Conservation (phyloP, 2,329 filamentous ascomycete genomes). For the Zymoseptoria pseudotritici region DNA sequence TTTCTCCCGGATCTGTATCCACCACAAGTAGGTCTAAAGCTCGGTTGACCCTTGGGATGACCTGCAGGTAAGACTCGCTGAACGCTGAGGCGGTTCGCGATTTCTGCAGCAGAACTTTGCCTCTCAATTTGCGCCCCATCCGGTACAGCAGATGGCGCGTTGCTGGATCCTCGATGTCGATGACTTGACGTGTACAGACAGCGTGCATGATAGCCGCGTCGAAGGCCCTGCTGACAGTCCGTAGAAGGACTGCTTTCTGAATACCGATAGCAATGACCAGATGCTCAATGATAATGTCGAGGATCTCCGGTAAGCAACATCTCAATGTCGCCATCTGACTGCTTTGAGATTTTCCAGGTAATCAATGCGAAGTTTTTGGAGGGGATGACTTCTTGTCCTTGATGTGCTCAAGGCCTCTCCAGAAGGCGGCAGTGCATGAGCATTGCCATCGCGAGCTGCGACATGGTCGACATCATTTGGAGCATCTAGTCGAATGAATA, state of each 20-base stretch:
- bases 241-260: constrained; percentile 2
- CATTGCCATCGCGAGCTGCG: too few relatives aligned
- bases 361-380: too few relatives aligned
- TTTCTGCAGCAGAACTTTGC: neutral
- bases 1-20: too few relatives aligned
- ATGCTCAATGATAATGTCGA: neutral
- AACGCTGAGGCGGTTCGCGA: neutral
- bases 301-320: neutral
- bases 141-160: neutral
- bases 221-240: constrained; percentile 3
- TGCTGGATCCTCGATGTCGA: neutral
- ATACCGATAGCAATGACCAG: constrained; percentile 4
- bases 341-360: too few relatives aligned
- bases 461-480: too few relatives aligned
- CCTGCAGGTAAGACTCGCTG: neutral
- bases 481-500: too few relatives aligned
- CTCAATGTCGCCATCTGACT: neutral
- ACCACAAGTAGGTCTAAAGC: neutral
- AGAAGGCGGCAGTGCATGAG: too few relatives aligned
- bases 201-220: constrained; percentile 4
- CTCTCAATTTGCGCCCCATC: neutral
- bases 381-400: too few relatives aligned
- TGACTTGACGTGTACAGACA: constrained; percentile 3
- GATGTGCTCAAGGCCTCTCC: too few relatives aligned
- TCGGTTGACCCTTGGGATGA: neutral